These are phyloP conservation scores for Aleurites moluccanus DNA, from an alignment of 441 rosid genomes.

Conservation along the genomic window DNA sequence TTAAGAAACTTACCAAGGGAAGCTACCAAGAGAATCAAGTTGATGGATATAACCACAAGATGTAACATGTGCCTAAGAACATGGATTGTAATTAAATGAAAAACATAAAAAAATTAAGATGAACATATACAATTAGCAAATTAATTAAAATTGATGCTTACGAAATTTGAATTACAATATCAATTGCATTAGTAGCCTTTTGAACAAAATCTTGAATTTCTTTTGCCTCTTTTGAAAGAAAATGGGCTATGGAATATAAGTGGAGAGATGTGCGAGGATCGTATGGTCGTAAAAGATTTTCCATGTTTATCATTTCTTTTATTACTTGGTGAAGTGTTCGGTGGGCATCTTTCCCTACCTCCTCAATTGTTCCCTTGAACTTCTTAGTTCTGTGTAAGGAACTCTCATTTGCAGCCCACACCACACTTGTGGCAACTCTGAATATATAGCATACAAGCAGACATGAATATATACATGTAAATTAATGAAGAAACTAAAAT, in stretches of 20 bases:
- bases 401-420: conserved; percentile 42
- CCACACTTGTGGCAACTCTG: conserved; percentile 46
- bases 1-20: conserved; percentile 45
- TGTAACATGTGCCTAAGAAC: conserved; percentile 44
- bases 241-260: conserved; percentile 41
- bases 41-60: conserved; percentile 38
- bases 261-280: conserved; percentile 33
- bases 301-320: conserved; percentile 35
- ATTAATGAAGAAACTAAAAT: not conserved
- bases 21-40: conserved; percentile 46
- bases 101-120: not conserved
- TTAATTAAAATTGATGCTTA: conserved; percentile 20
- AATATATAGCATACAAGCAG: not conserved
- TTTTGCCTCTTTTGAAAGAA: conserved; percentile 42
- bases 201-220: conserved; percentile 40
- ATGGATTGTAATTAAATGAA: not conserved
- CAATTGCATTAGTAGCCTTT: conserved; percentile 36
- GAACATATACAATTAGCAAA: not conserved
- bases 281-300: conserved; percentile 46
- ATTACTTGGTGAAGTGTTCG: conserved; percentile 36
- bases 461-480: too few species aligned
- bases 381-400: conserved; percentile 35
- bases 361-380: conserved; percentile 42
- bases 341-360: conserved; percentile 38
- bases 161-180: conserved; percentile 45